Percentiles rank a stretch among this genome's conserved stretches.
phyloP scores from a whole-genome alignment of 805 yeast species.

The Ogataea sp. region DNA sequence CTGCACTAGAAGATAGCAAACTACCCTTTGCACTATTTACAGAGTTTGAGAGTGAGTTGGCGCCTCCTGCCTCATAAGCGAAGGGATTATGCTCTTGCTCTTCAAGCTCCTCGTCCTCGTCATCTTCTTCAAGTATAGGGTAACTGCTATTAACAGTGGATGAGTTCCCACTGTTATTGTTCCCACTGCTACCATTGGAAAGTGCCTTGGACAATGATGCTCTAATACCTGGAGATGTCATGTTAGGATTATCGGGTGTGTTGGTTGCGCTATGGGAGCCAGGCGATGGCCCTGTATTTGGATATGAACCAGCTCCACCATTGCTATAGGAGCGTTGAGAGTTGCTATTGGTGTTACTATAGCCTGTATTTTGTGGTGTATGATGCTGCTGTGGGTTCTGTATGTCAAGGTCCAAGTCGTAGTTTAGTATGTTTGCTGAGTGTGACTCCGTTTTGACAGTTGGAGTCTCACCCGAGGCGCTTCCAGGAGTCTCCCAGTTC shows the following conservation, averaged over 20 bases:
- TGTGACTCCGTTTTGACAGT: background rate
- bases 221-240: conserved; percentile 7
- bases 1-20: background rate
- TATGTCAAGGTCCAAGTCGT: background rate
- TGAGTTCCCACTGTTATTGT: conserved; percentile 2
- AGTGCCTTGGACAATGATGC: conserved; percentile 14
- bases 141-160: no score
- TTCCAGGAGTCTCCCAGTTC: background rate
- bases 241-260: background rate
- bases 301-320: background rate
- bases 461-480: background rate
- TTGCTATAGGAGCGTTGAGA: no score
- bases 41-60: background rate
- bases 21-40: background rate
- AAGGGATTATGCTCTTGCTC: conserved; percentile 1
- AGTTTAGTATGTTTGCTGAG: background rate
- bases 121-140: conserved; percentile 12
- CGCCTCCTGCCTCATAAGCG: background rate
- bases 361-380: no score
- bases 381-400: background rate
- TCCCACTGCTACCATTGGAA: conserved; percentile 1
- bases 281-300: background rate
- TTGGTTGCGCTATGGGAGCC: background rate
- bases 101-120: conserved; percentile 5
- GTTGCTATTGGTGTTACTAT: background rate